phyloP scores from a whole-genome alignment of 208 protist species.

The Entamoeba moshkovskii region DNA sequence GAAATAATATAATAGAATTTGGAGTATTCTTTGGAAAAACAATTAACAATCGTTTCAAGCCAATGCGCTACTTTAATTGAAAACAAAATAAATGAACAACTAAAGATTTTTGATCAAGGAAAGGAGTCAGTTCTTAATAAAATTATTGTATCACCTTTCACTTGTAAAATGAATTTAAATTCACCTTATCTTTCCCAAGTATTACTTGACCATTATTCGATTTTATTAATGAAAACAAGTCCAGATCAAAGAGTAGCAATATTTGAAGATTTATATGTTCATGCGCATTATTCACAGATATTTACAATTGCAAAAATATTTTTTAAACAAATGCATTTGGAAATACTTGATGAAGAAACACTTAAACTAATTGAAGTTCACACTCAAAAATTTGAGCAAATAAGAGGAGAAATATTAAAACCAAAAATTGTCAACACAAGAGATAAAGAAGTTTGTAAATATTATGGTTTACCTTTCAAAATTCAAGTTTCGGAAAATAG shows the following conservation, averaged over 20 bases:
- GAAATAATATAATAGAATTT: no score
- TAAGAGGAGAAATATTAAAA: background rate
- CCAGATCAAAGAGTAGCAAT: background rate
- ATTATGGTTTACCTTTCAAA: background rate
- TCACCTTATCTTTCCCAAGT: background rate
- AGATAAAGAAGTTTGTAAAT: background rate
- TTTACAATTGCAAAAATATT: background rate
- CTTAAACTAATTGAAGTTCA: background rate
- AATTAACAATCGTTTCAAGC: background rate
- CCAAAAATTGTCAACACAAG: background rate
- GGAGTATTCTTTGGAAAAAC: background rate
- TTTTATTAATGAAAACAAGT: background rate
- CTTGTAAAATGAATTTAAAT: background rate
- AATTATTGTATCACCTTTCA: background rate
- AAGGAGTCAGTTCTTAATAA: background rate
- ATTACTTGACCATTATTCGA: background rate
- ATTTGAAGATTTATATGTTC: background rate
- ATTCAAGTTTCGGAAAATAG: background rate
- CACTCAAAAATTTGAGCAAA: background rate
- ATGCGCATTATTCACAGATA: background rate
- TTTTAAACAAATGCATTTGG: background rate
- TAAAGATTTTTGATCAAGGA: no score
- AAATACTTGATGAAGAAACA: background rate
- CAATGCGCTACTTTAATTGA: background rate
- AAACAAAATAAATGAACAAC: no score